Evolutionary conservation across 768 basidiomycete species (phyloP).

Genomic region (Favolaschia claudopus): DNA sequence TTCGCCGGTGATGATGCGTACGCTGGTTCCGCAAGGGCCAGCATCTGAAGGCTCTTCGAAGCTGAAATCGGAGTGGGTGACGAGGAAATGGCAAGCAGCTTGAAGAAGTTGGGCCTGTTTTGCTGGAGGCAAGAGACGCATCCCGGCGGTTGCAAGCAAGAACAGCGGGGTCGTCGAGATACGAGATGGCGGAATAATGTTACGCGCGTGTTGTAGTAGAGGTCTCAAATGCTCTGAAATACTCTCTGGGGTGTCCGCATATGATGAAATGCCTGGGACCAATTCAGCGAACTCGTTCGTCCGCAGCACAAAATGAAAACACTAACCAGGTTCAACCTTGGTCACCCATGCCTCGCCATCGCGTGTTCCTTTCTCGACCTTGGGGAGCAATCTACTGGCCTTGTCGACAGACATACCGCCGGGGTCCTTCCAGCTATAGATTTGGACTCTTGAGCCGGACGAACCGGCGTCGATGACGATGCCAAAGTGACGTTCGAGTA

Average conservation of each 20-base stretch:
- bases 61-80: slow-evolving; percentile 77
- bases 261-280: slow-evolving; percentile 82
- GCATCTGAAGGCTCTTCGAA: slow-evolving; percentile 68
- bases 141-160: slow-evolving; percentile 95
- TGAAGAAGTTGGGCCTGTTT: slow-evolving; percentile 78
- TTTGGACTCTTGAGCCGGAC: slow-evolving; percentile 94
- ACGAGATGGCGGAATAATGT: slow-evolving; percentile 86
- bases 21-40: slow-evolving; percentile 91
- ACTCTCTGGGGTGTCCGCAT: slow-evolving; percentile 70
- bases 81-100: slow-evolving; percentile 80
- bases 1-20: slow-evolving; percentile 95
- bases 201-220: slow-evolving; percentile 81
- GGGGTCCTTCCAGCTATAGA: slow-evolving; percentile 96
- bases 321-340: slow-evolving; percentile 93
- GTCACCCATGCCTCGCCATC: slow-evolving; percentile 84
- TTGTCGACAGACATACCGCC: slow-evolving; percentile 56
- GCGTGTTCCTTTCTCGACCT: slow-evolving; percentile 91
- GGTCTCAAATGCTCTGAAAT: slow-evolving; percentile 84
- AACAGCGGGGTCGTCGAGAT: slow-evolving; percentile 89
- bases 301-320: slow-evolving; percentile 17
- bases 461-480: slow-evolving; percentile 99
- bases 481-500: slow-evolving; percentile 83
- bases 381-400: slow-evolving; percentile 69
- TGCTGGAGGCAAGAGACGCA: slow-evolving; percentile 81
- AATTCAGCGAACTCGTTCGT: background rate